phyloP scores from a whole-genome alignment of 768 basidiomycete genomes.

The Daedalea quercina region DNA sequence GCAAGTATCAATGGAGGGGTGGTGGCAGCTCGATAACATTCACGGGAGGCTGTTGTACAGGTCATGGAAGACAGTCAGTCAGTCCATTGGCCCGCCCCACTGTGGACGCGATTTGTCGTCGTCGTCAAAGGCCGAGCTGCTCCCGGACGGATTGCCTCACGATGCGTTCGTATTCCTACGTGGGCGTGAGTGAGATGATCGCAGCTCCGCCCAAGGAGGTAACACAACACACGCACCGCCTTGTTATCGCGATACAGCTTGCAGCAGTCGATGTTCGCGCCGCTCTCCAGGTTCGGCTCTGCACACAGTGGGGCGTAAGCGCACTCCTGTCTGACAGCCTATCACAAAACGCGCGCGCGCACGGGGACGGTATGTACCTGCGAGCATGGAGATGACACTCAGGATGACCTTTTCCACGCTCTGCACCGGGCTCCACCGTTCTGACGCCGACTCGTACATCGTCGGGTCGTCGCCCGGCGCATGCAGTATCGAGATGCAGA shows the following conservation, averaged over 20 bases:
- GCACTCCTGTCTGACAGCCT: no score
- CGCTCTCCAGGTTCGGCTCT: constrained; percentile 97
- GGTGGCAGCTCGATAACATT: background rate
- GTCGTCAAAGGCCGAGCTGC: constrained; percentile 67
- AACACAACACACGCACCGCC: constrained; percentile 37
- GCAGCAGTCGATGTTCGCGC: constrained; percentile 96
- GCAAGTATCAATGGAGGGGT: background rate
- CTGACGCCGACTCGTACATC: constrained; percentile 92
- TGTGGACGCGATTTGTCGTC: no score
- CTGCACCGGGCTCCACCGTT: constrained; percentile 99
- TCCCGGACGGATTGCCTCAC: constrained; percentile 80
- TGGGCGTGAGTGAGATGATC: background rate
- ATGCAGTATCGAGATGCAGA: constrained; percentile 98
- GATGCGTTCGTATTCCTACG: constrained; percentile 76
- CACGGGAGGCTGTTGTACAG: background rate
- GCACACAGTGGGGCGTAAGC: background rate
- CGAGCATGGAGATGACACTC: constrained; percentile 95
- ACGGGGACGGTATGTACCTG: constrained; percentile 46
- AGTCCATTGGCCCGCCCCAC: no score
- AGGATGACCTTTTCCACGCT: constrained; percentile 95
- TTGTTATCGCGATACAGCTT: constrained; percentile 92
- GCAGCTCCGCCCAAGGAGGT: background rate
- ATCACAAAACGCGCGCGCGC: no score
- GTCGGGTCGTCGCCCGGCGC: constrained; percentile 88
- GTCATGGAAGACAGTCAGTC: background rate